Base-by-base conservation (phyloP, 1,139 yeast species). In the Hyphopichia fennica region DNA sequence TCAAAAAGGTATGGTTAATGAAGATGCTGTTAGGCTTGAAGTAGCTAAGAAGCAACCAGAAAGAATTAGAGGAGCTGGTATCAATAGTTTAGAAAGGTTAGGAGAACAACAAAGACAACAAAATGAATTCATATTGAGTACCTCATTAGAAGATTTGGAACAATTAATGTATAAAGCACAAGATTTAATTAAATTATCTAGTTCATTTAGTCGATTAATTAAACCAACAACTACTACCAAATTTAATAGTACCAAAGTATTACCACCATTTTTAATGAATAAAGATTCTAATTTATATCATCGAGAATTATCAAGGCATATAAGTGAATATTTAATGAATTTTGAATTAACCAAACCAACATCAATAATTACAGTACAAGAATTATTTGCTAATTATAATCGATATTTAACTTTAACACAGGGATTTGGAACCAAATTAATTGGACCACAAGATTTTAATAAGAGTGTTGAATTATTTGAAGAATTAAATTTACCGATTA, bases 161-260 rank as follows among this genome's bases (percentile, higher is more conserved):
- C 84, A 85, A 36, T 67, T 91, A 40, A 84, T 89, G 84, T 75
- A 81, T 20, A 79, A 87, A 48, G 95, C 91, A 1, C 81, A 81
- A 52, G 95, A 90, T 43, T 75, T 91, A 39, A 79, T 84, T 35
- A 69, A 72, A 36, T 62, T 90, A 27, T 61, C 84, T 20, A 69
- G 73, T 39, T 64, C 79, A 35, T 74, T 80, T 60, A 69, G 76
- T 51, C 48, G 64, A 13, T 47, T 68, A 10, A 48, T 66, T 7
- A 63, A 60, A 41, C 48, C 55, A 9, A 35, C 32, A 15, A 30
- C 41, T 15, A 34, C 43, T 22, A 14, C 14, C 5, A 28, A 34
- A 15, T 36, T 32, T 41, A 37, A 37, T 27, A 32, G 40, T 40
- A 30, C 39, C 29, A 40, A 47, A 40, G 49, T 56, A 2, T 58